These are phyloP conservation scores for Xylaria scruposa DNA, from an alignment of 495 filamentous ascomycete genomes.

Conservation along the genomic window DNA sequence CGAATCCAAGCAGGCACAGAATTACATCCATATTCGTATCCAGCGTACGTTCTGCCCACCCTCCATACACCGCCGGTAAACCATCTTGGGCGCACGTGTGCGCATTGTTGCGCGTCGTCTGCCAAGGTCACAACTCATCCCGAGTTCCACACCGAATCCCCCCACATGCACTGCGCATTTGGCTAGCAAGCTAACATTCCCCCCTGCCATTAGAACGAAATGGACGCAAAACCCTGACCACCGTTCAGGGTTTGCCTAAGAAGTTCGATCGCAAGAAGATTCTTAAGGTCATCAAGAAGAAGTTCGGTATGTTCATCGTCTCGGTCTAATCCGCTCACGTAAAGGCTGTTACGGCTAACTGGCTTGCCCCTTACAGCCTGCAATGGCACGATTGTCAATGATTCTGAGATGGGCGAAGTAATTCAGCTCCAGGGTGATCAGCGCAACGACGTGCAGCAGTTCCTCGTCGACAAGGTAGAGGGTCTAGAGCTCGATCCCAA, in stretches of 20 bases:
- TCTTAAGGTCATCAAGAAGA: constrained; percentile 99
- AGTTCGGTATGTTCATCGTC: constrained; percentile 77
- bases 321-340: constrained; percentile 4
- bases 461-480: constrained; percentile 92
- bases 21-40: constrained; percentile 99
- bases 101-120: constrained; percentile 12
- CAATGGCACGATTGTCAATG: constrained; percentile 99
- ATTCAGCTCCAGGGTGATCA: constrained; percentile 99
- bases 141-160: constrained; percentile 10
- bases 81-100: constrained; percentile 26
- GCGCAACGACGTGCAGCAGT: constrained; percentile 97
- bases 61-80: not conserved
- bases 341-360: constrained; percentile 24
- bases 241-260: constrained; percentile 95
- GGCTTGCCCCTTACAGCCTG: constrained; percentile 66
- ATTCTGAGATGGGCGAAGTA: constrained; percentile 98
- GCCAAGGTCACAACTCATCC: not conserved
- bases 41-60: constrained; percentile 76
- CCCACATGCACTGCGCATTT: constrained; percentile 10
- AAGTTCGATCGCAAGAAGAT: constrained; percentile 99
- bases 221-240: constrained; percentile 99
- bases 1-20: constrained; percentile 86
- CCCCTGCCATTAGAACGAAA: constrained; percentile 78
- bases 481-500: constrained; percentile 90
- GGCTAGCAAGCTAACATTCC: constrained; percentile 27